These are phyloP conservation scores for Asclepias syriaca DNA, from an alignment of 257 asterid genomes.

Conservation along the genomic window DNA sequence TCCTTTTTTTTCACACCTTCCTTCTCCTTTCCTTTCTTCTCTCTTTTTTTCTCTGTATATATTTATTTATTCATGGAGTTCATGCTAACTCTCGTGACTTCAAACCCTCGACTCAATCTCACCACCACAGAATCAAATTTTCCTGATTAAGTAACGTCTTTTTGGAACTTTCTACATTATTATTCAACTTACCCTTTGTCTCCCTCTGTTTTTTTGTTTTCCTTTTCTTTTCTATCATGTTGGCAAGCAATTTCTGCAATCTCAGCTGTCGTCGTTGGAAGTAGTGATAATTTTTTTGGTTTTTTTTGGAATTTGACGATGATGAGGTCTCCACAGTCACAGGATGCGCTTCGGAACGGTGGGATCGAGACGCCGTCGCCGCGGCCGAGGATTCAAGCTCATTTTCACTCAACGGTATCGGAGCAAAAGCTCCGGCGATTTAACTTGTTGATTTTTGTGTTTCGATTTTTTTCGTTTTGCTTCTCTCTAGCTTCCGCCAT, in stretches of 20 bases:
- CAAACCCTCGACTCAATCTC: slow-evolving; percentile 15
- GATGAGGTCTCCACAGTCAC: slow-evolving; percentile 30
- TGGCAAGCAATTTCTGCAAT: not conserved
- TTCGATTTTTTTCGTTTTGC: slow-evolving; percentile 43
- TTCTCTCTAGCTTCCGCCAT: slow-evolving; percentile 45
- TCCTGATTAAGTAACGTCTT: slow-evolving; percentile 2
- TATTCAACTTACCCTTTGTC: not conserved
- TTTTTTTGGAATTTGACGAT: not conserved
- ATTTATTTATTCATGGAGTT: slow-evolving; percentile 23
- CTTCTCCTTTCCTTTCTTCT: not conserved
- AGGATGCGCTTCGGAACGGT: slow-evolving; percentile 23
- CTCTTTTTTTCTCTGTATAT: not conserved
- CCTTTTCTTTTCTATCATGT: not conserved
- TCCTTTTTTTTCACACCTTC: slow-evolving; percentile 8
- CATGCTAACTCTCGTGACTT: slow-evolving; percentile 28
- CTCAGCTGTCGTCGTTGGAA: not conserved
- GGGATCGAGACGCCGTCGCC: slow-evolving; percentile 42
- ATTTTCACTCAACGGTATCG: slow-evolving; percentile 40
- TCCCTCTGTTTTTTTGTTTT: no score
- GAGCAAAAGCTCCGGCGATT: slow-evolving; percentile 42
- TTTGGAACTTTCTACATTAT: slow-evolving; percentile 9
- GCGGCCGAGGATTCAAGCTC: slow-evolving; percentile 35
- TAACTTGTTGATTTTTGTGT: slow-evolving; percentile 27
- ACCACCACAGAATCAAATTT: slow-evolving; percentile 12
- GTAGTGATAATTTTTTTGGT: not conserved